These are phyloP conservation scores for Thermoascus crustaceus DNA, from an alignment of 2,329 filamentous ascomycete species.

Conservation along the genomic window DNA sequence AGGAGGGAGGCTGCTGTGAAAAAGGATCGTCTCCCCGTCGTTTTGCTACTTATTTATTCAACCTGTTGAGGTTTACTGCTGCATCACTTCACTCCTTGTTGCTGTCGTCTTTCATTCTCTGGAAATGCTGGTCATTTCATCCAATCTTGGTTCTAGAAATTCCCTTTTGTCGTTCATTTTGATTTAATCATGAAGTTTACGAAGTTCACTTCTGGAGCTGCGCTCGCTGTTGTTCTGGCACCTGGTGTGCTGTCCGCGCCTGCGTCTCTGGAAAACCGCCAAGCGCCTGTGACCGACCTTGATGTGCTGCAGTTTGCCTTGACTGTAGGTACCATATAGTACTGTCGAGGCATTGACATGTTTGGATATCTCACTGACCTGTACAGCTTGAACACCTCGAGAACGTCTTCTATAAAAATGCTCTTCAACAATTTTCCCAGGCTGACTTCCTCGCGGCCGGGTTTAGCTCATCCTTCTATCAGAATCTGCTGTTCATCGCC, in stretches of 20 bases:
- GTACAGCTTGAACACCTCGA: conserved; percentile 48
- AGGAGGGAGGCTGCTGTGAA: not conserved
- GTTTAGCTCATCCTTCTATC: conserved; percentile 46
- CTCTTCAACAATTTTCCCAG: conserved; percentile 49
- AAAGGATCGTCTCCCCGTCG: not conserved
- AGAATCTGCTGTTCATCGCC: conserved; percentile 49
- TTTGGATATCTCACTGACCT: not conserved
- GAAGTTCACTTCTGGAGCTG: conserved; percentile 1
- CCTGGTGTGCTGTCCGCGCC: conserved; percentile 4
- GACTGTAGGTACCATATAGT: not conserved
- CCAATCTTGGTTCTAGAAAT: not conserved
- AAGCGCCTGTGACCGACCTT: conserved; percentile 4
- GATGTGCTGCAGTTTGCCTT: conserved; percentile 7
- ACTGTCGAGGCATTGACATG: not conserved
- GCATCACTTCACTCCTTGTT: not conserved
- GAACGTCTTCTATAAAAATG: conserved; percentile 54
- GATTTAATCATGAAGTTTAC: not conserved
- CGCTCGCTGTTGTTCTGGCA: not conserved
- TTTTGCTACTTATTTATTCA: not conserved
- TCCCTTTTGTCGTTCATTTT: not conserved
- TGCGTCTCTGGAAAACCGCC: conserved; percentile 3
- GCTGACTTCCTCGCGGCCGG: conserved; percentile 47
- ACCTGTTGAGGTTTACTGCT: not conserved
- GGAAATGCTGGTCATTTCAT: conserved; percentile 1
- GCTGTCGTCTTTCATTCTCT: not conserved